Conservation (phyloP, 306 rosid genomes). For the Sicyos baderoa region DNA sequence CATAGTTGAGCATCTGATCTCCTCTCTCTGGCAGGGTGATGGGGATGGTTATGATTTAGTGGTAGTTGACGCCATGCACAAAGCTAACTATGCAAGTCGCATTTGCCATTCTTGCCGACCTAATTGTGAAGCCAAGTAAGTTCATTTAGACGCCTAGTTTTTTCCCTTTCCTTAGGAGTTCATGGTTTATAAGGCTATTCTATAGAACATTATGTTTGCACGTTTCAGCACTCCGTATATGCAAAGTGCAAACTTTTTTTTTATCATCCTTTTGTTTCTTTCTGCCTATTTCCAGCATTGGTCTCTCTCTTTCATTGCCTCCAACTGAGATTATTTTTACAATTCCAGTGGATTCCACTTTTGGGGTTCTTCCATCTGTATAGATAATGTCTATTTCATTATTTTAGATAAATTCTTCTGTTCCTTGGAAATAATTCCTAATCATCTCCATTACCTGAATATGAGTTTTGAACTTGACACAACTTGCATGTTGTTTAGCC, state of each 20-base stretch:
- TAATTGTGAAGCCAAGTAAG: slow-evolving; percentile 98
- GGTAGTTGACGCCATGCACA: slow-evolving; percentile 99
- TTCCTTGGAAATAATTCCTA: no score
- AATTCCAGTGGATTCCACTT: neutral
- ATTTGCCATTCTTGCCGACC: slow-evolving; percentile 98
- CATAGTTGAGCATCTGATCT: slow-evolving; percentile 6
- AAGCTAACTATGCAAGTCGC: slow-evolving; percentile 96
- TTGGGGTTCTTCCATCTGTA: neutral
- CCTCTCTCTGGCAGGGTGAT: slow-evolving; percentile 57
- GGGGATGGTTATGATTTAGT: slow-evolving; percentile 95
- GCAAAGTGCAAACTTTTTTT: neutral
- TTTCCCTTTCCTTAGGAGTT: neutral
- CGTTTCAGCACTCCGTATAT: neutral
- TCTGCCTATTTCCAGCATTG: neutral
- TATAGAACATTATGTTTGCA: neutral
- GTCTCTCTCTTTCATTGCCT: neutral
- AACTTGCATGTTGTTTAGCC: no score
- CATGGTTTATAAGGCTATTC: neutral
- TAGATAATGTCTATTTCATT: neutral
- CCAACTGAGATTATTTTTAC: neutral
- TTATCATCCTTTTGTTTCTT: neutral
- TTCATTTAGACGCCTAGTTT: slow-evolving; percentile 13
- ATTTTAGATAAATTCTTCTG: no score
- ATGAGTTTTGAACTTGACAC: no score
- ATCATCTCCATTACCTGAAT: no score